A percentile compares a stretch with the other conserved stretches of the same genome.
phyloP scores from a whole-genome alignment of 176 grass and related monocot species.

The Musa troglodytarum region DNA sequence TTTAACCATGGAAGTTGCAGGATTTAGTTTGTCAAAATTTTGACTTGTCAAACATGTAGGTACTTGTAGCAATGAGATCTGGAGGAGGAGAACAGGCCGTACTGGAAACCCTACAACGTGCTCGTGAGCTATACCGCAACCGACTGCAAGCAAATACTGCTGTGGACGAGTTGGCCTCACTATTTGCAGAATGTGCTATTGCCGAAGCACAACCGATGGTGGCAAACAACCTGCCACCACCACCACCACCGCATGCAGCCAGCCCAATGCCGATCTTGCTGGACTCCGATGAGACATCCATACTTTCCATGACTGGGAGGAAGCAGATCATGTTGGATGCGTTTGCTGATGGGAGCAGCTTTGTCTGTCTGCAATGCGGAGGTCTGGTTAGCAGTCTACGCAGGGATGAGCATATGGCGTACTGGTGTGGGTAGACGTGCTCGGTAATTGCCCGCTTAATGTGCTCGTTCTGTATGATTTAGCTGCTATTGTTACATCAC shows the following conservation, averaged over 20 bases:
- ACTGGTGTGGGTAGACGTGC: conserved; percentile 45
- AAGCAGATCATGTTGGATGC: conserved; percentile 90
- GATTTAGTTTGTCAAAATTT: not conserved
- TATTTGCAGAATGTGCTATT: conserved; percentile 86
- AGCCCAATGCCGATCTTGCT: conserved; percentile 37
- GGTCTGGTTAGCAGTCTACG: conserved; percentile 69
- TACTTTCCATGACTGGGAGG: conserved; percentile 67
- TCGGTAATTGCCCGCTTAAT: not conserved
- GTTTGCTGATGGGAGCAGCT: conserved; percentile 84
- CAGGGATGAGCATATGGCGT: conserved; percentile 75
- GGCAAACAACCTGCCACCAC: not conserved
- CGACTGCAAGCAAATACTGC: conserved; percentile 28
- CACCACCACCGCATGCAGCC: conserved; percentile 17
- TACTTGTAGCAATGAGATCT: conserved; percentile 71
- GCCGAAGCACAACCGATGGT: conserved; percentile 51
- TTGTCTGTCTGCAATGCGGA: conserved; percentile 81
- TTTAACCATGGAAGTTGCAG: too few relatives aligned
- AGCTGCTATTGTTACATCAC: not conserved
- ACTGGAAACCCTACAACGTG: conserved; percentile 59
- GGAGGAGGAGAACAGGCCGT: conserved; percentile 75
- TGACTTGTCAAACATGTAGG: conserved; percentile 23
- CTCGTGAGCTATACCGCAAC: conserved; percentile 69
- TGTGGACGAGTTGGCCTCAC: conserved; percentile 59
- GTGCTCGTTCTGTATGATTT: not conserved
- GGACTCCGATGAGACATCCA: conserved; percentile 43